Evolutionary conservation across 306 rosid species (phyloP).

Genomic region (Abrus precatorius): DNA sequence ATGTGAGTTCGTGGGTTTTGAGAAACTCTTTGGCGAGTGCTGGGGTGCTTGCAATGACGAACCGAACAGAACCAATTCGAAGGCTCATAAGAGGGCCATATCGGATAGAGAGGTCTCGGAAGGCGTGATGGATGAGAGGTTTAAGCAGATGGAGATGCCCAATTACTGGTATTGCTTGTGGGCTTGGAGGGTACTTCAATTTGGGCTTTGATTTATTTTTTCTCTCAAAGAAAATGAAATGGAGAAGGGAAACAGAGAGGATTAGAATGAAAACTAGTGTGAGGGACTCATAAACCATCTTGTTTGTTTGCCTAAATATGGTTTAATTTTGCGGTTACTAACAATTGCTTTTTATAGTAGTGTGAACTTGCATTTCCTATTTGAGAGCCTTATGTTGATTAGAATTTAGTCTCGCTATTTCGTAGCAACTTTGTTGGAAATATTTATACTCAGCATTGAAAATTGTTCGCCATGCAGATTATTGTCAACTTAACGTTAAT

Average conservation of each 20-base stretch:
- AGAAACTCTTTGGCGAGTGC: conserved; percentile 57
- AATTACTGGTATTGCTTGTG: conserved; percentile 48
- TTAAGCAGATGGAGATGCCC: conserved; percentile 58
- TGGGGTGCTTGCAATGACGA: conserved; percentile 50
- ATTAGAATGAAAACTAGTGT: background rate
- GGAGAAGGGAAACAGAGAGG: background rate
- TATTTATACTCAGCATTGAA: too few species aligned
- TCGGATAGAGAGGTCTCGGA: conserved; percentile 43
- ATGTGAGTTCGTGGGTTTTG: conserved; percentile 51
- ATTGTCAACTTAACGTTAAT: too few species aligned
- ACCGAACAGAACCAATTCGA: conserved; percentile 44
- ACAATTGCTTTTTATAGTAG: too few species aligned
- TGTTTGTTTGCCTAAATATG: background rate
- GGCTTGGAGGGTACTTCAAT: conserved; percentile 54
- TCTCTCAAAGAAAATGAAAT: background rate
- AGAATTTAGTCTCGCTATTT: too few species aligned
- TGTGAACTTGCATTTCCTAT: too few species aligned
- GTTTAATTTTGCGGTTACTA: too few species aligned
- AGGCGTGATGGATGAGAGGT: conserved; percentile 58
- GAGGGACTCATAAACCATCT: conserved; percentile 1
- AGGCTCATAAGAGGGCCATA: conserved; percentile 60
- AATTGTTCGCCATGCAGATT: too few species aligned
- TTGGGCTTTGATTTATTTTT: background rate
- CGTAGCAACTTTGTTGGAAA: too few species aligned
- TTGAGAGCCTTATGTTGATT: too few species aligned